A percentile compares a stretch with the other conserved stretches of the same genome.
Conservation (phyloP, 2,329 filamentous ascomycete genomes). For the Dothideomycetes sp. region DNA sequence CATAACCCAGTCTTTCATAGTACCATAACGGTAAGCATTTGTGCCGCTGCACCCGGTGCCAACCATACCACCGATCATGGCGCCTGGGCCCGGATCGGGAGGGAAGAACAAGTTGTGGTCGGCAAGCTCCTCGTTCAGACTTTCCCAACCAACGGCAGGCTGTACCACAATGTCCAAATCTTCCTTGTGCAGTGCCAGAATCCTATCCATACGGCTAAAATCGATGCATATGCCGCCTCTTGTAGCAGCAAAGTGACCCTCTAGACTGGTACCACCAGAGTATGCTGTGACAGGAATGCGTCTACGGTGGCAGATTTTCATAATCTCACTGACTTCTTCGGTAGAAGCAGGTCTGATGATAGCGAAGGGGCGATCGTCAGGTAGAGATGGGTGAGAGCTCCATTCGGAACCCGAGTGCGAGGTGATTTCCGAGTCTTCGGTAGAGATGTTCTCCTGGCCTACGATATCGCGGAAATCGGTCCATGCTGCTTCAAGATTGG, state of each 20-base stretch:
- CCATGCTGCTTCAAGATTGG: conserved; percentile 56
- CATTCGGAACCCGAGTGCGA: conserved; percentile 54
- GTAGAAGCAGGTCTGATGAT: conserved; percentile 70
- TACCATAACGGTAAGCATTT: conserved; percentile 86
- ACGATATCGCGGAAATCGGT: conserved; percentile 52
- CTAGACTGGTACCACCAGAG: conserved; percentile 79
- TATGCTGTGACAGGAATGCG: conserved; percentile 79
- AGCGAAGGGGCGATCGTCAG: conserved; percentile 43
- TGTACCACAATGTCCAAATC: conserved; percentile 50
- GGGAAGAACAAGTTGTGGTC: conserved; percentile 76
- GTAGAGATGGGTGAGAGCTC: conserved; percentile 44
- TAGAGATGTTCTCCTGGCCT: conserved; percentile 55
- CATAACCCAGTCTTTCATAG: conserved; percentile 90
- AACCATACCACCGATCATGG: conserved; percentile 86
- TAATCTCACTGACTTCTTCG: conserved; percentile 74
- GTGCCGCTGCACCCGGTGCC: conserved; percentile 71
- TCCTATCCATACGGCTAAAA: conserved; percentile 75
- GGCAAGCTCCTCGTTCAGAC: conserved; percentile 68
- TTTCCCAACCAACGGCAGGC: conserved; percentile 74
- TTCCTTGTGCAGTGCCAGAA: conserved; percentile 66
- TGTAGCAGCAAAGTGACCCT: conserved; percentile 81
- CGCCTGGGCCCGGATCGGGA: conserved; percentile 81
- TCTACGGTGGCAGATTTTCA: conserved; percentile 77
- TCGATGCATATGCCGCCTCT: conserved; percentile 77
- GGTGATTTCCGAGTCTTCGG: conserved; percentile 44